Evolutionary conservation across 2,329 filamentous ascomycete species (phyloP).

Genomic region (Monilinia laxa): DNA sequence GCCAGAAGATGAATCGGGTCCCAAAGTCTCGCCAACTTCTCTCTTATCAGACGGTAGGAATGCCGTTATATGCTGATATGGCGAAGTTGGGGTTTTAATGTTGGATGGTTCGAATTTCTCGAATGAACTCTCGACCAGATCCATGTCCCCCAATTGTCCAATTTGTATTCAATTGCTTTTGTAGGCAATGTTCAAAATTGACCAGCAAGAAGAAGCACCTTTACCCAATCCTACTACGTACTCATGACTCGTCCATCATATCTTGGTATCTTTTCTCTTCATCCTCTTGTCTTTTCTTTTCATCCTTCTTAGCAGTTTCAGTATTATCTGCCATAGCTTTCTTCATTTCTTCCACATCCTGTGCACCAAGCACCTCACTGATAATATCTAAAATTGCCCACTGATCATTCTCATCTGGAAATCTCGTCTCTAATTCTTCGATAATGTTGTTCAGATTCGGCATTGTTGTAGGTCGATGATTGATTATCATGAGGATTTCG

Average conservation of each 20-base stretch:
- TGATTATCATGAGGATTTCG: slow-evolving; percentile 67
- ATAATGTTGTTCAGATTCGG: slow-evolving; percentile 62
- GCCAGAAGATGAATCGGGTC: neutral
- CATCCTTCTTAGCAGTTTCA: slow-evolving; percentile 7
- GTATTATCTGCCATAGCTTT: slow-evolving; percentile 18
- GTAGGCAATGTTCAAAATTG: neutral
- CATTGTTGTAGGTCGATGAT: slow-evolving; percentile 58
- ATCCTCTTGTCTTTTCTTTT: slow-evolving; percentile 12
- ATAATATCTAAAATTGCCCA: slow-evolving; percentile 57
- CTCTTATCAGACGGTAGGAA: neutral
- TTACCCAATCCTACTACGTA: neutral
- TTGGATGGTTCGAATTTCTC: neutral
- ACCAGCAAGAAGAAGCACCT: neutral
- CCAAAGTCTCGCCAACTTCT: neutral
- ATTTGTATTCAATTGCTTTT: neutral
- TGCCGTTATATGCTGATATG: neutral
- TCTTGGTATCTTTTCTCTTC: slow-evolving; percentile 1
- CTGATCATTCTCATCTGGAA: slow-evolving; percentile 56
- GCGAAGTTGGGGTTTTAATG: neutral
- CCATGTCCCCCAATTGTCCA: neutral
- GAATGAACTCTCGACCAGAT: neutral
- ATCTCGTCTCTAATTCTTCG: slow-evolving; percentile 63
- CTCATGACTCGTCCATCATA: slow-evolving; percentile 6
- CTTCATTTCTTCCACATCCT: slow-evolving; percentile 34
- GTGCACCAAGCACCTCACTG: slow-evolving; percentile 54